phyloP scores from a whole-genome alignment of 371 early-diverging fungal species.

The Fennellomyces sp. region DNA sequence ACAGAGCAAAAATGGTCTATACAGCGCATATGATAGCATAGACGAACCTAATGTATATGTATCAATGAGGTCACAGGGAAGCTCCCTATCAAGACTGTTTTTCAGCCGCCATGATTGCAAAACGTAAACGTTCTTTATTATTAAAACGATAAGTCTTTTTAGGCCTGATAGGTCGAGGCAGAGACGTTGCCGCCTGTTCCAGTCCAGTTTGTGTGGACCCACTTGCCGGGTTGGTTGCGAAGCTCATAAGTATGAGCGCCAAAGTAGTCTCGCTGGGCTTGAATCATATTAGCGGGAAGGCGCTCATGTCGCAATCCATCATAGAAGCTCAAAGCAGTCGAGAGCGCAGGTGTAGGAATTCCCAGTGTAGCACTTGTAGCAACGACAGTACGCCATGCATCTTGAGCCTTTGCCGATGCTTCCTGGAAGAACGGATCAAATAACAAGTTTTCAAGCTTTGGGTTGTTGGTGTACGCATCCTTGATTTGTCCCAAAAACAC shows the following conservation, averaged over 20 bases:
- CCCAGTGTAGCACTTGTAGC: conserved; percentile 82
- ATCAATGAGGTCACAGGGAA: too few relatives aligned
- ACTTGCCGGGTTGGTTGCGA: conserved; percentile 66
- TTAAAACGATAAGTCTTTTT: conserved; percentile 5
- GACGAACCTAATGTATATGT: not conserved
- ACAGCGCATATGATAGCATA: too few relatives aligned
- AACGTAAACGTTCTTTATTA: not conserved
- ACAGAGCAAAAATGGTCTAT: too few relatives aligned
- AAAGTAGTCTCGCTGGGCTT: conserved; percentile 99
- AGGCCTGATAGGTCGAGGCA: conserved; percentile 49
- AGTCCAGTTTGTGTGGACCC: conserved; percentile 97
- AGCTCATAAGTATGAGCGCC: conserved; percentile 97
- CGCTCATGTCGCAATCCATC: conserved; percentile 93
- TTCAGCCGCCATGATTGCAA: too few relatives aligned
- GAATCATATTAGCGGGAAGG: conserved; percentile 96
- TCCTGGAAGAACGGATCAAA: conserved; percentile 94
- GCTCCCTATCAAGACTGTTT: too few relatives aligned
- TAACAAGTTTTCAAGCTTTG: conserved; percentile 83
- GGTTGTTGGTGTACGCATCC: conserved; percentile 88
- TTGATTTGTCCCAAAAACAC: conserved; percentile 96
- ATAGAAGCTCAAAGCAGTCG: conserved; percentile 94
- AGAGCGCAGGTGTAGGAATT: conserved; percentile 92
- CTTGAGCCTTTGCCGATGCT: conserved; percentile 83
- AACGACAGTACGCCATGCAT: conserved; percentile 91
- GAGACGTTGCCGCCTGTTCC: conserved; percentile 83